Evolutionary conservation across 2,329 filamentous ascomycete species (phyloP).

Genomic region (Nemania sp.): DNA sequence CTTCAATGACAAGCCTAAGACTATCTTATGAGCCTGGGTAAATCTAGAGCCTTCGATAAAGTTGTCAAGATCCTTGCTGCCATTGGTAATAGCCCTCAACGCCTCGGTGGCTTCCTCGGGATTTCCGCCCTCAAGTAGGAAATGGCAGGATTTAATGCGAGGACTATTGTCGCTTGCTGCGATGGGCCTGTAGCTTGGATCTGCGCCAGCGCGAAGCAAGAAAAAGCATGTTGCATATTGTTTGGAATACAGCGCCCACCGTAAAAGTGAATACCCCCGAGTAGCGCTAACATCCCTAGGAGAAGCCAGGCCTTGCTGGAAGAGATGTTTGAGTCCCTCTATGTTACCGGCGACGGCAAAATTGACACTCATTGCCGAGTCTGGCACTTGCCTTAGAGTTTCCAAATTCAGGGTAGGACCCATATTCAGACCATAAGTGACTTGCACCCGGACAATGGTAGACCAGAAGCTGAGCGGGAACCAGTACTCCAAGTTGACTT

Average conservation of each 20-base stretch:
- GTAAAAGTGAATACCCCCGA: constrained; percentile 12
- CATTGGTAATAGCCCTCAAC: constrained; percentile 40
- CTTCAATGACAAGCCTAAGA: constrained; percentile 35
- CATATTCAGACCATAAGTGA: constrained; percentile 41
- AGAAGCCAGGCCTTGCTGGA: constrained; percentile 2
- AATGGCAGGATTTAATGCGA: constrained; percentile 43
- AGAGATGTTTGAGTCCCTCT: constrained; percentile 14
- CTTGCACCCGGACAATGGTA: constrained; percentile 46
- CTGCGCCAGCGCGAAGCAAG: constrained; percentile 1
- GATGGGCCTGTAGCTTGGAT: constrained; percentile 3
- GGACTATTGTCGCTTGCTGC: constrained; percentile 28
- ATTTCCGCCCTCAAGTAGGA: constrained; percentile 41
- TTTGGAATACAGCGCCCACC: constrained; percentile 18
- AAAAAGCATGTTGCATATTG: constrained; percentile 3
- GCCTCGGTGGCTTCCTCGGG: constrained; percentile 35
- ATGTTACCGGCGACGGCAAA: constrained; percentile 12
- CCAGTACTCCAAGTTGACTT: constrained; percentile 51
- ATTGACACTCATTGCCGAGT: constrained; percentile 5
- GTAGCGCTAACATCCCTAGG: constrained; percentile 13
- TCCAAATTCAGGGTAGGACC: constrained; percentile 46
- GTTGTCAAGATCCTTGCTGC: constrained; percentile 36
- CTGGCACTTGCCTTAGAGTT: constrained; percentile 10
- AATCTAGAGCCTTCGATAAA: constrained; percentile 40
- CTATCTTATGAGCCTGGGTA: constrained; percentile 39
- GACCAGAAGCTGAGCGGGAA: constrained; percentile 50